Evolutionary conservation across 176 grass and related monocot genomes (phyloP).

Genomic region (Pontederia paniculata): DNA sequence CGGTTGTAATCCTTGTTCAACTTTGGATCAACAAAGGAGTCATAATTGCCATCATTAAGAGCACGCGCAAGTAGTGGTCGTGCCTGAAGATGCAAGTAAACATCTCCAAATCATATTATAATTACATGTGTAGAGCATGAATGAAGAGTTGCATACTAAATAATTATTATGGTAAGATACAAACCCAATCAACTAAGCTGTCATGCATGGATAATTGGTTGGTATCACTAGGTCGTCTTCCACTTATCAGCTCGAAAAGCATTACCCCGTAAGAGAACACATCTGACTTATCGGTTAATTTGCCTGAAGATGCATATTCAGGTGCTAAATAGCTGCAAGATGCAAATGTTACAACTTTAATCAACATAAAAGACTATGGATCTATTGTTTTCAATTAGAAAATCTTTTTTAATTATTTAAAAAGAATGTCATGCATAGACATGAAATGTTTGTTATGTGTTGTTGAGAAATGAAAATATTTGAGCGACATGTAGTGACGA

Average conservation of each 20-base stretch:
- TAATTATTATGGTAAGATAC: not conserved
- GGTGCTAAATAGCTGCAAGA: conserved; percentile 1
- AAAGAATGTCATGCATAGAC: not conserved
- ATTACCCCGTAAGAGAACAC: conserved; percentile 5
- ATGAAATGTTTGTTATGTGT: no score
- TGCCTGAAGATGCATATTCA: conserved; percentile 3
- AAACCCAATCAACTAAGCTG: conserved; percentile 5
- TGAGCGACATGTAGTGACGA: not conserved
- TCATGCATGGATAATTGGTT: not conserved
- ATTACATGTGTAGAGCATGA: not conserved
- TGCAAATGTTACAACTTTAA: not conserved
- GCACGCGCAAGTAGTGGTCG: not conserved
- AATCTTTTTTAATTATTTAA: no score
- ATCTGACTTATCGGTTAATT: conserved; percentile 2
- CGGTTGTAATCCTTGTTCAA: not conserved
- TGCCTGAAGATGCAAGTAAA: not conserved
- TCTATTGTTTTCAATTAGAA: not conserved
- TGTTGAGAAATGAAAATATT: no score
- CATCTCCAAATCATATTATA: not conserved
- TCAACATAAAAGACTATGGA: not conserved
- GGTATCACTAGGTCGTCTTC: not conserved
- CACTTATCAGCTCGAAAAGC: conserved; percentile 1
- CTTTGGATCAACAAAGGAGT: not conserved
- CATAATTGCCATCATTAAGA: not conserved
- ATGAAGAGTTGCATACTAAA: no score